Evolutionary conservation across 2,329 filamentous ascomycete species (phyloP).

Genomic region (Ploettnerulaceae sp.): DNA sequence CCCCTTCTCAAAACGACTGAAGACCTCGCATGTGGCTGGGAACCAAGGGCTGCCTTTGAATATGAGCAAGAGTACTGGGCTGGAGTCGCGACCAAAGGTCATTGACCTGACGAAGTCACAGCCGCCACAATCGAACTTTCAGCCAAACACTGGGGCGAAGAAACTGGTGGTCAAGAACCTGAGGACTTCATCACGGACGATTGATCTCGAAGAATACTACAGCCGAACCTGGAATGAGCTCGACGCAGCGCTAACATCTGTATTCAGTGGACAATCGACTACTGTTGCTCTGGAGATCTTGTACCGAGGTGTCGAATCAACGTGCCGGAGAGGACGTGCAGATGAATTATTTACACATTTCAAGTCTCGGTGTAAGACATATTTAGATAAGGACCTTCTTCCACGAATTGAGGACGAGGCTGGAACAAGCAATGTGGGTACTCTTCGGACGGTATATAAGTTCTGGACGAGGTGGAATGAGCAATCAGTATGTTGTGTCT

Average conservation of each 20-base stretch:
- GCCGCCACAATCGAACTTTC: conserved; percentile 44
- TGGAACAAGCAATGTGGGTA: conserved; percentile 53
- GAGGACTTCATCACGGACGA: conserved; percentile 48
- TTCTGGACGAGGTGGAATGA: conserved; percentile 75
- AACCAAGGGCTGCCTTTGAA: conserved; percentile 16
- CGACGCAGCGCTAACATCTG: conserved; percentile 63
- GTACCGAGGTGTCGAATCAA: conserved; percentile 86
- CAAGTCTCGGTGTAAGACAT: conserved; percentile 58
- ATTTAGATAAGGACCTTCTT: conserved; percentile 60
- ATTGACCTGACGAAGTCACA: conserved; percentile 26
- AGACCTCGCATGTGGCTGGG: conserved; percentile 59
- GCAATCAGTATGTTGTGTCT: conserved; percentile 57
- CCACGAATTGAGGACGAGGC: conserved; percentile 47
- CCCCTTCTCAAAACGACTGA: conserved; percentile 58
- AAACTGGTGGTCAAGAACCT: conserved; percentile 94
- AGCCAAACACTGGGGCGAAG: conserved; percentile 71
- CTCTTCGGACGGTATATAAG: conserved; percentile 51
- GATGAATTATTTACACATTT: conserved; percentile 63
- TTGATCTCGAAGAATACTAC: conserved; percentile 72
- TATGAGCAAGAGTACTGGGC: conserved; percentile 26
- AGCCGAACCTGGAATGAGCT: conserved; percentile 70
- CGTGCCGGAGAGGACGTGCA: conserved; percentile 75
- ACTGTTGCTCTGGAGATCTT: conserved; percentile 78
- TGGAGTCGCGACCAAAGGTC: conserved; percentile 15
- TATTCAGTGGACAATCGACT: conserved; percentile 63